Conservation (phyloP, 2,329 filamentous ascomycete species). For the Parascedosporium putredinis region DNA sequence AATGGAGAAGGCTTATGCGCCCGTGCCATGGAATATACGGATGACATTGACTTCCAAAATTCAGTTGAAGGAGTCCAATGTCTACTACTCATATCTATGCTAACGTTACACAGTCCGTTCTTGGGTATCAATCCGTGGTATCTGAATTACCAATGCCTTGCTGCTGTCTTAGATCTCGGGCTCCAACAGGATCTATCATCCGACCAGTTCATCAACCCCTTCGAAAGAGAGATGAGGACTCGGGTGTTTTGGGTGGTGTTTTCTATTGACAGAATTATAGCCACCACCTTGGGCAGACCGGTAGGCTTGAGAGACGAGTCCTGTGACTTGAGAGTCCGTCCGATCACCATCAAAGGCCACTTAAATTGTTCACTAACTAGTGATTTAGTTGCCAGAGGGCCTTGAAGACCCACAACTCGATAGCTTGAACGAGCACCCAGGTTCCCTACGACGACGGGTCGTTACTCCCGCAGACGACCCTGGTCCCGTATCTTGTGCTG, state of each 20-base stretch:
- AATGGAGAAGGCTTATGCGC: slow-evolving; percentile 38
- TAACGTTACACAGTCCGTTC: slow-evolving; percentile 38
- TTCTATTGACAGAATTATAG: slow-evolving; percentile 37
- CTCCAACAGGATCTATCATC: slow-evolving; percentile 37
- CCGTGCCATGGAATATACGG: slow-evolving; percentile 34
- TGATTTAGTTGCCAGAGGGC: slow-evolving; percentile 18
- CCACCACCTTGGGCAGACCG: slow-evolving; percentile 45
- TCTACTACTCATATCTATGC: slow-evolving; percentile 33
- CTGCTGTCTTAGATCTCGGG: slow-evolving; percentile 38
- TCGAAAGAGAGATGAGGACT: slow-evolving; percentile 44
- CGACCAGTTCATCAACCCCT: slow-evolving; percentile 29
- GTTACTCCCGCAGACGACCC: slow-evolving; percentile 11
- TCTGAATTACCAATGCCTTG: slow-evolving; percentile 44
- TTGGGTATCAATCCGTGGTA: slow-evolving; percentile 42
- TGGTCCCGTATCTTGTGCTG: slow-evolving; percentile 28
- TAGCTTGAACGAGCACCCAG: background rate
- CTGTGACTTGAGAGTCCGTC: slow-evolving; percentile 37
- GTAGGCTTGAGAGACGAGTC: slow-evolving; percentile 45
- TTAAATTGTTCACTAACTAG: slow-evolving; percentile 7
- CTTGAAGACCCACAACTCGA: slow-evolving; percentile 15
- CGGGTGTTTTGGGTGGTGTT: slow-evolving; percentile 45
- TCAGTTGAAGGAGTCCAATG: slow-evolving; percentile 39
- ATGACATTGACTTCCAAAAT: slow-evolving; percentile 35
- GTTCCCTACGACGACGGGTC: background rate
- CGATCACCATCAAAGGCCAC: too few relatives aligned